Evolutionary conservation across 768 basidiomycete species (phyloP).

Genomic region (Hortiboletus campestris): DNA sequence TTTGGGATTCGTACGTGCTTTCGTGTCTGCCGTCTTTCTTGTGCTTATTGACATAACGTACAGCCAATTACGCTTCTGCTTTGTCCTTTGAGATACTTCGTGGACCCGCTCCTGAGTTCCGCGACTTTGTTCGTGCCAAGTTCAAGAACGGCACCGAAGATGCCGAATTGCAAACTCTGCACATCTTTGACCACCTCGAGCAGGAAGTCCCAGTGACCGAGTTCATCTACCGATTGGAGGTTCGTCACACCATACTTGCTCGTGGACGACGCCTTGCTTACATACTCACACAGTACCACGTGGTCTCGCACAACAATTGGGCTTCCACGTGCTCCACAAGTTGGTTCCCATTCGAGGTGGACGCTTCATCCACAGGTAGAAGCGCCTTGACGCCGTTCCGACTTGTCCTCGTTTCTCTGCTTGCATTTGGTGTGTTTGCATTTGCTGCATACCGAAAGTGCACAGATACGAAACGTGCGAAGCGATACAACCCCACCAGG

Average conservation of each 20-base stretch:
- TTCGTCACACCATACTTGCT: constrained; percentile 27
- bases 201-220: constrained; percentile 74
- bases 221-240: constrained; percentile 80
- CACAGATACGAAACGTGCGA: constrained; percentile 8
- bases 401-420: constrained; percentile 3
- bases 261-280: background rate
- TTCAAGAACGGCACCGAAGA: constrained; percentile 75
- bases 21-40: background rate
- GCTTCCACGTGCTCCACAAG: constrained; percentile 36
- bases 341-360: constrained; percentile 24
- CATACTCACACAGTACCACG: constrained; percentile 30
- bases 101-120: constrained; percentile 68
- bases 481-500: background rate
- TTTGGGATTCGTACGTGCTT: constrained; percentile 60
- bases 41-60: background rate
- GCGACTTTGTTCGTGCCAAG: constrained; percentile 78
- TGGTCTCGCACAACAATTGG: constrained; percentile 40
- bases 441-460: constrained; percentile 14
- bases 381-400: background rate
- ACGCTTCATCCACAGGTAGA: background rate
- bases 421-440: constrained; percentile 14
- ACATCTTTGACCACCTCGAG: constrained; percentile 68
- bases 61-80: constrained; percentile 73
- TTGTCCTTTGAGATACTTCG: constrained; percentile 74
- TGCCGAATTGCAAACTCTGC: constrained; percentile 56